Base-by-base conservation (phyloP, 768 basidiomycete species). In the Rhizopogon roseolus region DNA sequence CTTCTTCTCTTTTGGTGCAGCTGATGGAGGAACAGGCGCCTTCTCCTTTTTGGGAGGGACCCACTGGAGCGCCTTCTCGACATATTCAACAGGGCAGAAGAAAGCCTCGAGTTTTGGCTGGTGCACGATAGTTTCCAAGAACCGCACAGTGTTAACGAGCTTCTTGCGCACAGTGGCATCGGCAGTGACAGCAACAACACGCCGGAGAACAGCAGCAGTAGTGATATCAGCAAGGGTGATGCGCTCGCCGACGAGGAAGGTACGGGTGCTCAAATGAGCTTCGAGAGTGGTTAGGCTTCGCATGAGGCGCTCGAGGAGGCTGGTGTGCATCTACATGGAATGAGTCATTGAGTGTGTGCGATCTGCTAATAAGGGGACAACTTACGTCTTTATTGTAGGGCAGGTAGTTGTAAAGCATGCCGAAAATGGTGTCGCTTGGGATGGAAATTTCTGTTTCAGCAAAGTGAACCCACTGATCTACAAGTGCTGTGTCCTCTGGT, bases 231-330 rank as follows among this genome's bases (percentile, higher is more conserved):
- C 97, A 44, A 96, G 79, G 57, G 93, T 92, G 78, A 98, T 88
- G 65, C 96, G 90, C 68, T 99, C 92, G 60, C 86, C 87, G 52
- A 93, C 93, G 64, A 98, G 81, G 81, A 85, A 98, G 43, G 96
- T 99, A 65, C 81, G 84, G 54, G 82, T 77, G 46, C 76, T 66
- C 62, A 99, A 84, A 75, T 90, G 81, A 34, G 73, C 69, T 60
- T 99, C 82, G 53, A 98, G 76, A 58, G 82, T 84, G 39, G 73
- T 73, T 46, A 97, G 76, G 17, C 81, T 72, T 43, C 81, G 77
- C 40, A 70, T 57, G 63, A 85, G 78, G 36, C 77, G 78, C 44
- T 88, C 85, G 14, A 72, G 60, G 53, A 82, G 66, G 43, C 57
- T 48, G 46, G 67, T 81, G 71, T 92, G 89, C 57, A 79, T 67